A percentile compares a stretch with the other conserved stretches of the same genome.
phyloP scores from a whole-genome alignment of 768 basidiomycete species.

The Tylopilus rubrobrunneus region DNA sequence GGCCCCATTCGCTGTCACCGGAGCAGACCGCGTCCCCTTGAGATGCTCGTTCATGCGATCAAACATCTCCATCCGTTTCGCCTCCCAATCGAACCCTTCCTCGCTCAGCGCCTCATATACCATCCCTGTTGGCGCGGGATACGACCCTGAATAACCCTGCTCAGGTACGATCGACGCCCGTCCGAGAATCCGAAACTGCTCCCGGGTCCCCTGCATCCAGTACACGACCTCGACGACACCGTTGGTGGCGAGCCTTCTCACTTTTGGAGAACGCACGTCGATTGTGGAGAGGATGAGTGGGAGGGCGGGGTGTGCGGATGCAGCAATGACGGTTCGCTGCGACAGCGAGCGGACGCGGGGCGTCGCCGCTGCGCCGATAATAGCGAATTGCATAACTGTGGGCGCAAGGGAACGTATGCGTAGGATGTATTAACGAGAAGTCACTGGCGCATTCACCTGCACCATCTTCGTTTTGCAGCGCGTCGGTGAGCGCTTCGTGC shows the following conservation, averaged over 20 bases:
- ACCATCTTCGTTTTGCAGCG: neutral
- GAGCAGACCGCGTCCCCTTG: neutral
- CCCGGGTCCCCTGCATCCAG: neutral
- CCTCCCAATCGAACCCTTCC: neutral
- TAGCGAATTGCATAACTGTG: neutral
- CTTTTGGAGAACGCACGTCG: neutral
- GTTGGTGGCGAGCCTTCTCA: neutral
- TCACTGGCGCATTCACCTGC: neutral
- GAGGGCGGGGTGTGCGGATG: neutral
- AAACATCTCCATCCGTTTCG: neutral
- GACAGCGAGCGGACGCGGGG: neutral
- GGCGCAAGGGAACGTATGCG: no score
- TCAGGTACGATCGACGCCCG: neutral
- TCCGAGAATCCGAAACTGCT: neutral
- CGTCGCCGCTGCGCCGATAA: neutral
- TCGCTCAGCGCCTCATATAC: neutral
- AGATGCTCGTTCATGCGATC: neutral
- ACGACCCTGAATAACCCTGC: neutral
- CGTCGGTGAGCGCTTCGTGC: neutral
- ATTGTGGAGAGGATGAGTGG: neutral
- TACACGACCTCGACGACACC: neutral
- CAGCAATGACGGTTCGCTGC: neutral
- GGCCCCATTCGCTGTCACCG: constrained; percentile 36
- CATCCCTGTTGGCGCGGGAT: neutral
- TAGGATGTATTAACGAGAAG: neutral